Evolutionary conservation across 768 basidiomycete genomes (phyloP).

Genomic region (Hirschioporus abietinus): DNA sequence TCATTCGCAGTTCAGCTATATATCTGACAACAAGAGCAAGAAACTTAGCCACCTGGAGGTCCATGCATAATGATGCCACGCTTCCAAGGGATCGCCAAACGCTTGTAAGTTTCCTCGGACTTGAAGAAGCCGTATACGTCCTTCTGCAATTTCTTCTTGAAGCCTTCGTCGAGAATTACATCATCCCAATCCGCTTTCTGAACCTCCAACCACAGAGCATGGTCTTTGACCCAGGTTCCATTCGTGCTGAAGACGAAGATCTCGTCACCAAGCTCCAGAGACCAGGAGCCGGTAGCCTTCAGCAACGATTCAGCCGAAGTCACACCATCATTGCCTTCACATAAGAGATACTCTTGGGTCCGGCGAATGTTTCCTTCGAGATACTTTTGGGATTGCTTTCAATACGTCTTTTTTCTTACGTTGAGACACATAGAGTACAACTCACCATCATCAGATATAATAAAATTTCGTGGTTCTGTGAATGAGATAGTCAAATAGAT

Average conservation of each 20-base stretch:
- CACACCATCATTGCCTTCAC: background rate
- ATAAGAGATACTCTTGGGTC: background rate
- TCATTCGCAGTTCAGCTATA: constrained; percentile 20
- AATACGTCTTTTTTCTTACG: too few relatives aligned
- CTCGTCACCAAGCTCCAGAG: constrained; percentile 19
- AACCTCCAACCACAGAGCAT: constrained; percentile 20
- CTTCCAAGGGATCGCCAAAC: constrained; percentile 35
- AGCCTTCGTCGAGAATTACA: constrained; percentile 26
- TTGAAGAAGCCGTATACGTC: constrained; percentile 36
- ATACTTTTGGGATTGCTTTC: background rate
- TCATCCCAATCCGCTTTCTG: constrained; percentile 28
- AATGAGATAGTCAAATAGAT: background rate
- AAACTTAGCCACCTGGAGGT: constrained; percentile 4
- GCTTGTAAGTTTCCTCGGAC: constrained; percentile 31
- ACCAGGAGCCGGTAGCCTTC: background rate
- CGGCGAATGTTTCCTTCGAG: background rate
- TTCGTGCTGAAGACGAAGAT: constrained; percentile 32
- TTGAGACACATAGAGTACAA: background rate
- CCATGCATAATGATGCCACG: constrained; percentile 16
- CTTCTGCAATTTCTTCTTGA: constrained; percentile 29
- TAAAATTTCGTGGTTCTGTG: background rate
- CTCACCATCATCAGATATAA: background rate
- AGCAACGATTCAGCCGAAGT: background rate
- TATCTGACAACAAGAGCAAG: constrained; percentile 2
- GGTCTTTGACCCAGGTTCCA: constrained; percentile 28